phyloP scores from a whole-genome alignment of 805 yeast species.

The Barnettozyma sucrosica region DNA sequence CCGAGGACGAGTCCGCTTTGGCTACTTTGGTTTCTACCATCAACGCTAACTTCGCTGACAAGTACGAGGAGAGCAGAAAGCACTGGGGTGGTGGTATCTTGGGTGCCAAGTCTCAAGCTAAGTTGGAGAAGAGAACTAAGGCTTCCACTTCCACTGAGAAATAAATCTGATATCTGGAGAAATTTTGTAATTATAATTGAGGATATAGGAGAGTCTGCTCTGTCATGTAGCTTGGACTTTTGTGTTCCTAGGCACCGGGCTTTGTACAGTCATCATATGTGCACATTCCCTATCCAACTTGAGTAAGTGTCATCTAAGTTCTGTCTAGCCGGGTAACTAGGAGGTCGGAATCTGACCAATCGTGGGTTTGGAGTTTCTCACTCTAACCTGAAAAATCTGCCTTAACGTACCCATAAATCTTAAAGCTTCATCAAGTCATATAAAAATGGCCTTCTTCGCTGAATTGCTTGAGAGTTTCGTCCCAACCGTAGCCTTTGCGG shows the following conservation, averaged over 20 bases:
- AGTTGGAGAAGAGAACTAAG: conserved; percentile 38
- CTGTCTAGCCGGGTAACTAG: not conserved
- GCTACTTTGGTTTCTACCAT: conserved; percentile 90
- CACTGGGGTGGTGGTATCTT: conserved; percentile 99
- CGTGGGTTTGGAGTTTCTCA: conserved; percentile 1
- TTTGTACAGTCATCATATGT: too few species aligned
- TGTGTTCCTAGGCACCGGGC: too few species aligned
- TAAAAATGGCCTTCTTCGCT: conserved; percentile 14
- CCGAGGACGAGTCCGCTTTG: conserved; percentile 93
- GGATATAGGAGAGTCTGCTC: not conserved
- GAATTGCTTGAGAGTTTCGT: conserved; percentile 62
- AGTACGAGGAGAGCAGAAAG: conserved; percentile 93
- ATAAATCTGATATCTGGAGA: conserved; percentile 6
- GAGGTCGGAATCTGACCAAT: conserved; percentile 5
- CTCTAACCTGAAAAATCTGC: not conserved
- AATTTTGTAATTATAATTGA: conserved; percentile 5
- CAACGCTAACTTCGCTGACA: conserved; percentile 88
- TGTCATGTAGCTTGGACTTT: not conserved
- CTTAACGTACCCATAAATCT: not conserved
- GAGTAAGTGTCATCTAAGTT: too few species aligned
- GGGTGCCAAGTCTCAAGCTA: conserved; percentile 91
- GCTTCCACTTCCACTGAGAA: conserved; percentile 11
- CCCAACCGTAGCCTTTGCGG: conserved; percentile 81
- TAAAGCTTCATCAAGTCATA: too few species aligned
- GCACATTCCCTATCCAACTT: too few species aligned